Conservation (phyloP, 805 yeast species). For the Vanderwaltozyma verrucispora region DNA sequence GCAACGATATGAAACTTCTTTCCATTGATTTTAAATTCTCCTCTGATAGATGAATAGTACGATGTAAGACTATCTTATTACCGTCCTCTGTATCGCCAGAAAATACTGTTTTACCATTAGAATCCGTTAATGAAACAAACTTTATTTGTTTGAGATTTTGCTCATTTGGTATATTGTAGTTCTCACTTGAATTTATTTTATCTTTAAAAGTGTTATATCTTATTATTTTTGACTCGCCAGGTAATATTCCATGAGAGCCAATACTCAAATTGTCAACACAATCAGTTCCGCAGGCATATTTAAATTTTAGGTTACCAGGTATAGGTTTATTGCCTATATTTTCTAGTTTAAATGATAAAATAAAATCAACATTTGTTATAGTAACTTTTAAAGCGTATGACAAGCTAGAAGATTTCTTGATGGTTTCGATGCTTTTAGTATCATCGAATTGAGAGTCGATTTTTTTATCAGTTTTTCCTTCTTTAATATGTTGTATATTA, state of each 20-base stretch:
- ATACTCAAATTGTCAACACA: neutral
- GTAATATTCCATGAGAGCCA: neutral
- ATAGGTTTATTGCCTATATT: conserved; percentile 1
- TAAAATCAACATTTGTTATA: neutral
- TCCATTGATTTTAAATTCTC: neutral
- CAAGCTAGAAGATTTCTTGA: no score
- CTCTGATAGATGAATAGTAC: neutral
- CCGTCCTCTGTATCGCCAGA: neutral
- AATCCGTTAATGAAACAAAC: no score
- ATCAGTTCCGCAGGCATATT: neutral
- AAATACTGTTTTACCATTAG: neutral
- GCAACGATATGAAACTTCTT: neutral
- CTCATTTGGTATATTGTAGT: no score
- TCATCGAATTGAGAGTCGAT: no score
- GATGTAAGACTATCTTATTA: neutral
- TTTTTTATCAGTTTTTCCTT: no score
- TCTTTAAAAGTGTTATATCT: conserved; percentile 1
- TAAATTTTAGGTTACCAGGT: conserved; percentile 7
- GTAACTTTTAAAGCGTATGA: neutral
- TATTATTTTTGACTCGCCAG: neutral
- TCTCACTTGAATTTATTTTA: no score
- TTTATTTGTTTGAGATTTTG: neutral
- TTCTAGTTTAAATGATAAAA: neutral
- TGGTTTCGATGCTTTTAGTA: no score
- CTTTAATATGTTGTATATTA: no score